These are phyloP conservation scores for Starmerella powellii DNA, from an alignment of 805 yeast species.

Conservation along the genomic window DNA sequence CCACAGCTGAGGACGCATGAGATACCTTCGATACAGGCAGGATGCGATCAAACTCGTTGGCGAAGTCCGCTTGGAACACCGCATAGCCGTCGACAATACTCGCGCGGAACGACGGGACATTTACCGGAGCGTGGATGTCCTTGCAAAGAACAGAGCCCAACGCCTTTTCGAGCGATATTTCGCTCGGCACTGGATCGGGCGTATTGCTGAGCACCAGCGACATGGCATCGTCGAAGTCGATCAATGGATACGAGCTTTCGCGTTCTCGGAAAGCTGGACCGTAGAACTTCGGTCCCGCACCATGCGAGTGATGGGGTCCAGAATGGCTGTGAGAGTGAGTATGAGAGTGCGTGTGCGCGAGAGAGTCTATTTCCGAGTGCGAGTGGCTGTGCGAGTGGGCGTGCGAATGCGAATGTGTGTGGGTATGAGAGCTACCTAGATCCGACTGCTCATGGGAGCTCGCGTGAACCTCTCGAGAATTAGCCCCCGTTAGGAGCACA, in stretches of 20 bases:
- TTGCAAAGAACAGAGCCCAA: conserved; percentile 36
- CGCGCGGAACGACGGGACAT: conserved; percentile 42
- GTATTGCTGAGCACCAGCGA: conserved; percentile 29
- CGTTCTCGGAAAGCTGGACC: conserved; percentile 37
- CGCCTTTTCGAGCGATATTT: conserved; percentile 27
- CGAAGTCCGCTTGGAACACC: conserved; percentile 36
- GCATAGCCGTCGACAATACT: conserved; percentile 50
- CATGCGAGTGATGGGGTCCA: conserved; percentile 16
- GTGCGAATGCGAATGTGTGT: background rate
- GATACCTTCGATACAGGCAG: conserved; percentile 26
- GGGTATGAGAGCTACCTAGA: background rate
- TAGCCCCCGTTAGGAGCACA: conserved; percentile 29
- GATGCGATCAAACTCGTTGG: conserved; percentile 26
- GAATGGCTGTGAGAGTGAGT: conserved; percentile 10
- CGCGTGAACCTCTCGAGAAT: conserved; percentile 36
- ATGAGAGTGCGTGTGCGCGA: too few relatives aligned
- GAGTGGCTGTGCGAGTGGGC: too few relatives aligned
- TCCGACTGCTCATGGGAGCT: too few relatives aligned
- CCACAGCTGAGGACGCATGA: conserved; percentile 26
- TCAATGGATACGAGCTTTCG: conserved; percentile 39
- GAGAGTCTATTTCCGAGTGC: too few relatives aligned
- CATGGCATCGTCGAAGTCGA: conserved; percentile 35
- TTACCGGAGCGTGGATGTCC: conserved; percentile 31
- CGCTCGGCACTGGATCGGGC: conserved; percentile 23
- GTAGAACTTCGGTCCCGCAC: conserved; percentile 32